phyloP scores from a whole-genome alignment of 164 flowering plant species.

The Euptelea pleiosperma region DNA sequence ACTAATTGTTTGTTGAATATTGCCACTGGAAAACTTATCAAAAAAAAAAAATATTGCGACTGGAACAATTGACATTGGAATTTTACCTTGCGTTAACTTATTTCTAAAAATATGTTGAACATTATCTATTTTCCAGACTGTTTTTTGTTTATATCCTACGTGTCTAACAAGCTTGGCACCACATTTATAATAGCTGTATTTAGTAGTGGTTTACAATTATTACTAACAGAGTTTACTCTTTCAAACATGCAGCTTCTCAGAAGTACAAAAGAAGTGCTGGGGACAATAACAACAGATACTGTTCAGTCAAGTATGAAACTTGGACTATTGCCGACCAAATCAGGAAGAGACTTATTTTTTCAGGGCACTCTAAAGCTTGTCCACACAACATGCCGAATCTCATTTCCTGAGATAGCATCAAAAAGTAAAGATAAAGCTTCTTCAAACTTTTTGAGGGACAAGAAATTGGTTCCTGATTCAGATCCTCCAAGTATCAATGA shows the following conservation, averaged over 20 bases:
- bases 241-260: conserved; percentile 25
- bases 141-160: not conserved
- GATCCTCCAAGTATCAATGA: conserved; percentile 72
- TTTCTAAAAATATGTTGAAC: no score
- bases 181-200: no score
- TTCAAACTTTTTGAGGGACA: conserved; percentile 42
- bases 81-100: no score
- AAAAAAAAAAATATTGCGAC: no score
- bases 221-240: not conserved
- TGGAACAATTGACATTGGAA: no score
- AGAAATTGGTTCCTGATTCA: conserved; percentile 65
- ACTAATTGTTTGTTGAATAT: no score
- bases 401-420: conserved; percentile 40
- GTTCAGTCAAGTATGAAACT: conserved; percentile 17
- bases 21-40: no score
- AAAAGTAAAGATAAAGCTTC: conserved; percentile 29
- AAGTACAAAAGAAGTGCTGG: conserved; percentile 21
- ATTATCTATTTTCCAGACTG: not conserved
- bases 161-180: no score
- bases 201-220: not conserved
- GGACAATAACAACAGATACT: conserved; percentile 26
- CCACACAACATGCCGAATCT: conserved; percentile 41
- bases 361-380: conserved; percentile 36
- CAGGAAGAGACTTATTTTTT: conserved; percentile 17
- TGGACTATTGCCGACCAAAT: conserved; percentile 12